A percentile compares a stretch with the other conserved stretches of the same genome.
phyloP scores from a whole-genome alignment of 306 rosid species.

The Urtica urens region DNA sequence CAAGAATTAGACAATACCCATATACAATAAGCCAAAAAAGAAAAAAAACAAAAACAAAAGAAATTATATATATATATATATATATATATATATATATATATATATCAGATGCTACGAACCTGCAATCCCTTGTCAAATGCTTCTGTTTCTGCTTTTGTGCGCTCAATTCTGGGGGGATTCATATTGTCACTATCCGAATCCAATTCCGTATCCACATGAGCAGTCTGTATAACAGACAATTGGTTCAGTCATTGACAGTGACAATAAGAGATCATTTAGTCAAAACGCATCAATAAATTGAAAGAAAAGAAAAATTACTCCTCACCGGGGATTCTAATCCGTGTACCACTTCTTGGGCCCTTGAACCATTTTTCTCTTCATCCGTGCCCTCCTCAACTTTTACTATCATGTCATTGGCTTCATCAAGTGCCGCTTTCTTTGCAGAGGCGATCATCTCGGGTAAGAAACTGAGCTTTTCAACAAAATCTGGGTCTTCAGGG shows the following conservation, averaged over 20 bases:
- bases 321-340: conserved; percentile 55
- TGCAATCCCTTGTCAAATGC: conserved; percentile 90
- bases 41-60: too few relatives aligned
- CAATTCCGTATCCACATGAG: conserved; percentile 53
- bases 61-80: too few relatives aligned
- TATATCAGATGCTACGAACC: too few relatives aligned
- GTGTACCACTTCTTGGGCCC: conserved; percentile 35
- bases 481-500: conserved; percentile 36
- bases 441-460: conserved; percentile 86
- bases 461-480: conserved; percentile 44
- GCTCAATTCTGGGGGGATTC: conserved; percentile 64
- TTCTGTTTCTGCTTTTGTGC: conserved; percentile 92
- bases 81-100: too few relatives aligned
- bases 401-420: conserved; percentile 43
- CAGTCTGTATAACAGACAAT: conserved; percentile 39
- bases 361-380: conserved; percentile 19
- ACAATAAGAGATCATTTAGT: too few relatives aligned
- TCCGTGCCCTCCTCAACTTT: conserved; percentile 27
- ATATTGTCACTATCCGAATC: conserved; percentile 55
- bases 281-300: conserved; percentile 9
- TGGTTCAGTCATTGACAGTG: too few relatives aligned
- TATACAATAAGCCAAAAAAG: too few relatives aligned
- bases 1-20: too few relatives aligned
- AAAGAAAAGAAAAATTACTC: too few relatives aligned
- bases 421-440: conserved; percentile 63